phyloP scores from a whole-genome alignment of 1,139 yeast genomes.

The Kodamaea ohmeri region DNA sequence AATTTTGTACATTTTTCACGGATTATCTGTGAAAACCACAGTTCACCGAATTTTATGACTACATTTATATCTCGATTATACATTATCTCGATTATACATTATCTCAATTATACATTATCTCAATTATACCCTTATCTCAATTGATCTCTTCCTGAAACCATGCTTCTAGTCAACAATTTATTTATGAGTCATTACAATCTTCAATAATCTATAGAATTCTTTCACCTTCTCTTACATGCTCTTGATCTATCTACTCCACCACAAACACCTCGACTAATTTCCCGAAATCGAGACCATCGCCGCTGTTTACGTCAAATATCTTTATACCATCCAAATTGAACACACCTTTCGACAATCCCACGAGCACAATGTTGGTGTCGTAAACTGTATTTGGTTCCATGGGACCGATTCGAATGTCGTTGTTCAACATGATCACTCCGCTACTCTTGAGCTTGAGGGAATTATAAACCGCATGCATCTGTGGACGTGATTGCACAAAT shows the following conservation, averaged over 20 bases:
- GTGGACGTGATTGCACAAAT: conserved; percentile 24
- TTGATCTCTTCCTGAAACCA: too few relatives aligned
- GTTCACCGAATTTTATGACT: too few relatives aligned
- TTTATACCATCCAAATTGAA: conserved; percentile 64
- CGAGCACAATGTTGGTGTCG: conserved; percentile 59
- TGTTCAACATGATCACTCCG: conserved; percentile 60
- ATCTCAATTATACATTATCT: too few relatives aligned
- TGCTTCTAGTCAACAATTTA: too few relatives aligned
- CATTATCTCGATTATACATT: too few relatives aligned
- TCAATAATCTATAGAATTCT: too few relatives aligned
- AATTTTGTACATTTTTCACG: too few relatives aligned
- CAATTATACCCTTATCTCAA: too few relatives aligned
- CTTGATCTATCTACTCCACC: conserved; percentile 17
- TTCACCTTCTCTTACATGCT: too few relatives aligned
- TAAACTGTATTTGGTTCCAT: conserved; percentile 60
- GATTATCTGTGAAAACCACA: too few relatives aligned
- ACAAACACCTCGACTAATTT: conserved; percentile 69
- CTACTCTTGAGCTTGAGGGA: conserved; percentile 33
- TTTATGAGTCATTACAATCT: neutral
- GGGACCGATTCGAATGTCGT: conserved; percentile 64
- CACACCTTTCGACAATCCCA: conserved; percentile 66
- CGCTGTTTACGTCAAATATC: conserved; percentile 59
- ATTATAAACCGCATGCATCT: conserved; percentile 34
- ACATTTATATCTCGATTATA: too few relatives aligned
- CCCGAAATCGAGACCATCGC: conserved; percentile 74